Base-by-base conservation (phyloP, 257 asterid species). In the Solanum medicagineum region DNA sequence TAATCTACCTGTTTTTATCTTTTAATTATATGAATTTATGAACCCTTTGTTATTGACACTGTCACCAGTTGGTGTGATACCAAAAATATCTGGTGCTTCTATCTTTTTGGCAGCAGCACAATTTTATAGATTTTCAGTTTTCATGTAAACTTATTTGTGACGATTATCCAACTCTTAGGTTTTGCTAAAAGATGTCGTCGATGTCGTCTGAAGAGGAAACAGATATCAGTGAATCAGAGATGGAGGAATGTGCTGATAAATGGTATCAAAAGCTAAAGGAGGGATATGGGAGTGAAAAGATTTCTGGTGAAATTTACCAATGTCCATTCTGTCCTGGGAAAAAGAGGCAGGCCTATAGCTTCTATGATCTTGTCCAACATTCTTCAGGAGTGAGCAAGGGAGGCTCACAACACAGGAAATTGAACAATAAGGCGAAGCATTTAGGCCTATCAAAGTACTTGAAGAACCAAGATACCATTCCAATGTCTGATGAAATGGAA, bases 251-350 rank as follows among this genome's bases (percentile, higher is more conserved):
- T 59, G 90, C 89, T 20, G 95, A 87, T 49, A 88, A 88, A 73
- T 88, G 93, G 90, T 89, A 87, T 42, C 86, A 83, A 53, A 89
- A 87, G 81, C 84, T 92, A 89, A 88, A 83, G 90, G 88, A 82
- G 19, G 90, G 87, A 56, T 32, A 17, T 19, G 69, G 55, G 24
- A 88, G 63, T 60, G 91, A 90, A 84, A 87, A 73, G 87, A 74
- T 77, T 81, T 91, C 92, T 1, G 88, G 80, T 7, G 85, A 47
- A 16, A 16, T 88, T 84, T 87, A 49, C 85, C 85, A 92, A 88
- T 92, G 95, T 89, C 95, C 95, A 1, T 92, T 87, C 87, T 92
- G 95, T 89, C 93, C 94, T 6, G 93, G 94, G 60, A 91, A 90
- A 70, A 92, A 92, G 92, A 90, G 90, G 90, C 80, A 88, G 10